phyloP scores from a whole-genome alignment of 2,329 filamentous ascomycete genomes.

The Colletotrichum chlorophyti region DNA sequence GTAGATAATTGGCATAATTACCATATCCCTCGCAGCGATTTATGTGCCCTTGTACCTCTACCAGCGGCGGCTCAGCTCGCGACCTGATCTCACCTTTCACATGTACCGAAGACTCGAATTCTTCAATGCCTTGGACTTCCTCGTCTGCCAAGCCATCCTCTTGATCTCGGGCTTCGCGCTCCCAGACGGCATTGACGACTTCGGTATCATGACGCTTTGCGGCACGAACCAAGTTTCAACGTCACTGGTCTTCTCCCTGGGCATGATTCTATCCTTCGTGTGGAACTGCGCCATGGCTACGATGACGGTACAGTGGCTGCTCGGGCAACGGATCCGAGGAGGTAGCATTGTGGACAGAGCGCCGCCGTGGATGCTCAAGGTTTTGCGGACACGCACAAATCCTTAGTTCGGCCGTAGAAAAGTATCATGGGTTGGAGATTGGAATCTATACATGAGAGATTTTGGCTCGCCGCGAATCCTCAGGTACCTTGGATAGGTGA shows the following conservation, averaged over 20 bases:
- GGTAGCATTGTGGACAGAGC: slow-evolving; percentile 8
- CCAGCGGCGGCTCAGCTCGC: slow-evolving; percentile 6
- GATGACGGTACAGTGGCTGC: slow-evolving; percentile 25
- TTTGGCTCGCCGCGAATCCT: no score
- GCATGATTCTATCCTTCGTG: slow-evolving; percentile 21
- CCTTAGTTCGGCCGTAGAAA: no score
- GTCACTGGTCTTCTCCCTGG: slow-evolving; percentile 20
- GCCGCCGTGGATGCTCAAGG: slow-evolving; percentile 22
- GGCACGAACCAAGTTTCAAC: slow-evolving; percentile 11
- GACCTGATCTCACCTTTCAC: slow-evolving; percentile 10
- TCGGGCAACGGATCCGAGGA: slow-evolving; percentile 7
- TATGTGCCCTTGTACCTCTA: slow-evolving; percentile 15
- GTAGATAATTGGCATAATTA: slow-evolving; percentile 13
- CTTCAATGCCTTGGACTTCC: slow-evolving; percentile 17
- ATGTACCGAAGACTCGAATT: slow-evolving; percentile 22
- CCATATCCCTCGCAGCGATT: slow-evolving; percentile 7
- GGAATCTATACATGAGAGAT: no score
- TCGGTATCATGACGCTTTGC: slow-evolving; percentile 18
- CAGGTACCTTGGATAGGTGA: no score
- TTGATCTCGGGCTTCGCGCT: slow-evolving; percentile 25
- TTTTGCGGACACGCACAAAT: slow-evolving; percentile 2
- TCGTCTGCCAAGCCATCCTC: slow-evolving; percentile 19
- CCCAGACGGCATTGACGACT: slow-evolving; percentile 23
- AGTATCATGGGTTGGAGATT: no score
- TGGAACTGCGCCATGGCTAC: slow-evolving; percentile 27